Conservation (phyloP, 1,284 basidiomycete species). For the Apiotrichum akiyoshidainum region DNA sequence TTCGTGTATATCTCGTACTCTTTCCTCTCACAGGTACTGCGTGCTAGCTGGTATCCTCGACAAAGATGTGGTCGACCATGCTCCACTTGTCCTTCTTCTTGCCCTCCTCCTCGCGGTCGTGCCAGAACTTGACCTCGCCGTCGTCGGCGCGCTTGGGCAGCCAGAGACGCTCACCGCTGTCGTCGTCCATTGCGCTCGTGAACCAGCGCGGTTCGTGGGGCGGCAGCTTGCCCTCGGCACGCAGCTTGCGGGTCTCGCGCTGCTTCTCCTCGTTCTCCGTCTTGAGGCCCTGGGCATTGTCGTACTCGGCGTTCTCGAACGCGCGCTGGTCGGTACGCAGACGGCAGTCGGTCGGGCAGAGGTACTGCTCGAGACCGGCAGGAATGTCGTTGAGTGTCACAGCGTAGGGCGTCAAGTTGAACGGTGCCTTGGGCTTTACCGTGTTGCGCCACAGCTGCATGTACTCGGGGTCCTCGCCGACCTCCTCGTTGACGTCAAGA, state of each 20-base stretch:
- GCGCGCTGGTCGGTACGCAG: slow-evolving; percentile 89
- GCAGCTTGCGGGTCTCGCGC: slow-evolving; percentile 67
- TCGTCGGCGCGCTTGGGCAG: slow-evolving; percentile 59
- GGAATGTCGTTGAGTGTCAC: slow-evolving; percentile 66
- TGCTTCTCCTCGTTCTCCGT: slow-evolving; percentile 83
- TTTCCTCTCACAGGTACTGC: too few relatives aligned
- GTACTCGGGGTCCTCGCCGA: slow-evolving; percentile 43
- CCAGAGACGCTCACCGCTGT: slow-evolving; percentile 86
- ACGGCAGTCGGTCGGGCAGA: slow-evolving; percentile 91
- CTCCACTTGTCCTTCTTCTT: slow-evolving; percentile 57
- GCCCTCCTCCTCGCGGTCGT: slow-evolving; percentile 68
- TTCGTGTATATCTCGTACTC: too few relatives aligned
- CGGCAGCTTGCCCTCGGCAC: slow-evolving; percentile 71
- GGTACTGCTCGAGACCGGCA: slow-evolving; percentile 61
- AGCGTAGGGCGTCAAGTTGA: slow-evolving; percentile 94
- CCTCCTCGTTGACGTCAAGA: slow-evolving; percentile 55
- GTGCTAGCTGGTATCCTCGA: not conserved
- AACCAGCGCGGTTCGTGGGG: slow-evolving; percentile 84
- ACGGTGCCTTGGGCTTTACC: slow-evolving; percentile 74
- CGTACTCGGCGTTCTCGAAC: slow-evolving; percentile 90
- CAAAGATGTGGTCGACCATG: slow-evolving; percentile 74
- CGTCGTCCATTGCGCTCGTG: slow-evolving; percentile 67
- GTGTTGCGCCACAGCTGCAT: slow-evolving; percentile 83
- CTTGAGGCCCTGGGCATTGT: slow-evolving; percentile 84
- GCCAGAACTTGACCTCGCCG: slow-evolving; percentile 73